Evolutionary conservation across 2,329 filamentous ascomycete species (phyloP).

Genomic region (Penicillium sp.): DNA sequence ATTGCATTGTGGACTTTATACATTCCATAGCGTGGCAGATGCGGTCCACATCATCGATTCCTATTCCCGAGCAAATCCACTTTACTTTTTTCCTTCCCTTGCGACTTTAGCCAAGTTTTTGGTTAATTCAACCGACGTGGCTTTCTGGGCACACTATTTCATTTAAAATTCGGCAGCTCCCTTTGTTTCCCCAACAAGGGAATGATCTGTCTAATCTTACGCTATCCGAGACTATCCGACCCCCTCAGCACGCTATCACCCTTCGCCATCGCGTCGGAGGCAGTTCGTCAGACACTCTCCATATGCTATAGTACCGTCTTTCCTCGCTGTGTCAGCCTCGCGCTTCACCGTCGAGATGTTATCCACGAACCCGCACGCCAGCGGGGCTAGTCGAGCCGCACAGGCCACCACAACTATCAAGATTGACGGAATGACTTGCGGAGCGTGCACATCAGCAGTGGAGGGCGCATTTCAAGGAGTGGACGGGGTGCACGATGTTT

Average conservation of each 20-base stretch:
- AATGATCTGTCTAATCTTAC: slow-evolving; percentile 19
- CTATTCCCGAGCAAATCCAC: slow-evolving; percentile 8
- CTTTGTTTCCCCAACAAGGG: slow-evolving; percentile 11
- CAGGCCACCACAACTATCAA: slow-evolving; percentile 89
- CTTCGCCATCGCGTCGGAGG: slow-evolving; percentile 9
- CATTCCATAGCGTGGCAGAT: slow-evolving; percentile 22
- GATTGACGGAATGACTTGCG: slow-evolving; percentile 84
- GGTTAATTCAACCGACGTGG: slow-evolving; percentile 9
- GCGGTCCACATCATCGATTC: slow-evolving; percentile 8
- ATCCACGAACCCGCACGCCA: slow-evolving; percentile 14
- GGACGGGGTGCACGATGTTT: slow-evolving; percentile 78
- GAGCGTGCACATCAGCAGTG: slow-evolving; percentile 92
- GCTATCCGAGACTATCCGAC: slow-evolving; percentile 24
- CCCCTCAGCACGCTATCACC: slow-evolving; percentile 15
- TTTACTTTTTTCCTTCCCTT: slow-evolving; percentile 7
- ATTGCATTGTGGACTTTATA: not conserved
- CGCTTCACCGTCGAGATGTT: slow-evolving; percentile 17
- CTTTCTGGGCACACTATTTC: slow-evolving; percentile 6
- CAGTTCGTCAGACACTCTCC: slow-evolving; percentile 1
- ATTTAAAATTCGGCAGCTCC: slow-evolving; percentile 5
- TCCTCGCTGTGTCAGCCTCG: not conserved
- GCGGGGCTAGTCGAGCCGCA: slow-evolving; percentile 40
- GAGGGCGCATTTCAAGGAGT: slow-evolving; percentile 85
- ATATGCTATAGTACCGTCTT: slow-evolving; percentile 18
- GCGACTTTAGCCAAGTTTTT: not conserved